Evolutionary conservation across 441 rosid species (phyloP).

Genomic region (Hura crepitans): DNA sequence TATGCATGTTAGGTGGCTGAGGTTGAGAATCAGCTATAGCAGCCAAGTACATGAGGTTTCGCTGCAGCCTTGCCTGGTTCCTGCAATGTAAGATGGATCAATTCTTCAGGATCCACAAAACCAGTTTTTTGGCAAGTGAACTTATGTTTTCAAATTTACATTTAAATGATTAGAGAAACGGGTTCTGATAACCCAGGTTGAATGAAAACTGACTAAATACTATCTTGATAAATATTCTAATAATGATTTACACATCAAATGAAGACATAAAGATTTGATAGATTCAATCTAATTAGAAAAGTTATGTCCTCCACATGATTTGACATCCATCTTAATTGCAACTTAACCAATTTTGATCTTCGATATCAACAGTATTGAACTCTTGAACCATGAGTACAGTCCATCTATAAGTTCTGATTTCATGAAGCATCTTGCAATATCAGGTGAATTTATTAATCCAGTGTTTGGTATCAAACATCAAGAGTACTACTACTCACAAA

Average conservation of each 20-base stretch:
- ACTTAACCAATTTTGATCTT: no score
- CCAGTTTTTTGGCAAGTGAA: not conserved
- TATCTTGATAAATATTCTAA: no score
- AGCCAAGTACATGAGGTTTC: slow-evolving; percentile 94
- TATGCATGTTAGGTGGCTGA: slow-evolving; percentile 68
- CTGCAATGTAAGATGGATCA: slow-evolving; percentile 37
- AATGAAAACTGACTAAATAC: not conserved
- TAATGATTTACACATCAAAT: no score
- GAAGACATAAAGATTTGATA: no score
- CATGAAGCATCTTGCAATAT: not conserved
- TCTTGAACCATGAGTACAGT: no score
- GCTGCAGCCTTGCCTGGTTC: slow-evolving; percentile 93
- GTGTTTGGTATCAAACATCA: no score
- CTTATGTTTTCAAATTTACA: not conserved
- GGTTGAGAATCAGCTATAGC: slow-evolving; percentile 99
- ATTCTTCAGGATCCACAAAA: slow-evolving; percentile 2
- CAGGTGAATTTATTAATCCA: not conserved
- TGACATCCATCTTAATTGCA: no score
- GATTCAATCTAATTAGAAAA: no score
- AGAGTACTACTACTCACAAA: no score
- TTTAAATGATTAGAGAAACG: not conserved
- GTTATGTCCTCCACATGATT: no score
- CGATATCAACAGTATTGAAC: no score
- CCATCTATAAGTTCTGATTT: no score
- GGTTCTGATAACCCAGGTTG: not conserved